Evolutionary conservation across 495 filamentous ascomycete species (phyloP).

Genomic region (Aspergillus sclerotiicarbonarius): DNA sequence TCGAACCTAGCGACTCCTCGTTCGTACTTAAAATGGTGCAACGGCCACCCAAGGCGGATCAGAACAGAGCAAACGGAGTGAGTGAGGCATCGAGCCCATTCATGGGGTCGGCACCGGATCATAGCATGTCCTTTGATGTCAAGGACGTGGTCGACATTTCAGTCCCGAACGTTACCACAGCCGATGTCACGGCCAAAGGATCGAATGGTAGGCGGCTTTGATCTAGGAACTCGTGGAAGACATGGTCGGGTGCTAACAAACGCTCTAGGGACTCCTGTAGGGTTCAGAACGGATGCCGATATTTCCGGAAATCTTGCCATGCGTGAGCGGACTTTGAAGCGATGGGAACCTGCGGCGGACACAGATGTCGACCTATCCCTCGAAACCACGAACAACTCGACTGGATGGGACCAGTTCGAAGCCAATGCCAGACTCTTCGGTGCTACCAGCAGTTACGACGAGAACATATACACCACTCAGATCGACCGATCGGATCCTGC

Average conservation of each 20-base stretch:
- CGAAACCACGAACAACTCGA: conserved; percentile 49
- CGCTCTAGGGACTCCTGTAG: conserved; percentile 44
- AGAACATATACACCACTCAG: conserved; percentile 88
- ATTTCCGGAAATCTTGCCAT: conserved; percentile 72
- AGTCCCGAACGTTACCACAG: conserved; percentile 53
- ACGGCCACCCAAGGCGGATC: conserved; percentile 50
- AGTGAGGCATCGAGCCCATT: conserved; percentile 52
- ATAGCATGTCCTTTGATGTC: conserved; percentile 74
- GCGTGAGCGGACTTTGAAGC: conserved; percentile 75
- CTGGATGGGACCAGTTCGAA: conserved; percentile 92
- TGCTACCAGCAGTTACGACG: conserved; percentile 81
- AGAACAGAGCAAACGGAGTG: conserved; percentile 55
- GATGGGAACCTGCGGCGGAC: conserved; percentile 72
- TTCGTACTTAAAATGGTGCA: conserved; percentile 83
- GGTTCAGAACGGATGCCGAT: conserved; percentile 83
- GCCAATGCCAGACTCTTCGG: conserved; percentile 86
- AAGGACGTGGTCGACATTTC: conserved; percentile 71
- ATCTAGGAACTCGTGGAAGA: background rate
- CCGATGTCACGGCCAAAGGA: conserved; percentile 50
- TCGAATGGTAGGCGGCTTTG: conserved; percentile 66
- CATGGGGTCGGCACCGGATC: conserved; percentile 60
- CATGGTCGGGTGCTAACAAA: conserved; percentile 12
- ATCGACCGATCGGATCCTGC: conserved; percentile 79
- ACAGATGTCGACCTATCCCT: conserved; percentile 63
- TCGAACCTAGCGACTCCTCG: conserved; percentile 56